Base-by-base conservation (phyloP, 306 rosid species). In the Vigna unguiculata region DNA sequence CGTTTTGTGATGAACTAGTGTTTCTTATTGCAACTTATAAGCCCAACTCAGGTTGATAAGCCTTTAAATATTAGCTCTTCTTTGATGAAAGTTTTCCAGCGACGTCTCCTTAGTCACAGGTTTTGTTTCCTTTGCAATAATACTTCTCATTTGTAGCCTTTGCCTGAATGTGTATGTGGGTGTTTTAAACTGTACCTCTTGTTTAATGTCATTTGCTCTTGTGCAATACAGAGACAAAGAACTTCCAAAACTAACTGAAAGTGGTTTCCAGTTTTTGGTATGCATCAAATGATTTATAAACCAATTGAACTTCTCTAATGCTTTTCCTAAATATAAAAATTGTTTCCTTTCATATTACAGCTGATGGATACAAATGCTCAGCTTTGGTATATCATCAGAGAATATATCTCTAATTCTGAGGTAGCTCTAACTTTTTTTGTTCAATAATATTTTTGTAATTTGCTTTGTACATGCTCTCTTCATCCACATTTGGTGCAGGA, bases 261-360 rank as follows among this genome's bases (percentile, higher is more conserved):
- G 97, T 87, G 99, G 97, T 76, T 95, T 95, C 88, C 99, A 95
- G 84, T 95, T 95, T 85, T 88, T 95, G 99, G 99, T 95, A 88
- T 83, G 96, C 83, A 69, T 51, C 80, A 61, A 72, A 77, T 78
- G 73, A 67, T 72, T 60, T 78, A 76, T 84, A 60, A 60, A 72
- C 66, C 32, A 59, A 65, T 72, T 80, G 40, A 80, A 80, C 53
- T 86, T 67, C 80, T 32, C 70, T 40, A 38, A 62, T 83, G 52
- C 78, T 72, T 77, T 81, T 81, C 74, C 73, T 70, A 70, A 75
- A 77, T 72, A 59, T 73, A 51, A 57, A 78, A 32, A 72, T 69
- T 84, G 53, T 81, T 32, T 80, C 54, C 77, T 45, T 81, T 81
- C 81, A 71, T 76, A 80, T 83, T 43, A 46, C 91, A 95, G 99